Evolutionary conservation across 2,329 filamentous ascomycete species (phyloP), one percentile per base, ranked within the genome.

Genomic region (Drechslera avenae): DNA sequence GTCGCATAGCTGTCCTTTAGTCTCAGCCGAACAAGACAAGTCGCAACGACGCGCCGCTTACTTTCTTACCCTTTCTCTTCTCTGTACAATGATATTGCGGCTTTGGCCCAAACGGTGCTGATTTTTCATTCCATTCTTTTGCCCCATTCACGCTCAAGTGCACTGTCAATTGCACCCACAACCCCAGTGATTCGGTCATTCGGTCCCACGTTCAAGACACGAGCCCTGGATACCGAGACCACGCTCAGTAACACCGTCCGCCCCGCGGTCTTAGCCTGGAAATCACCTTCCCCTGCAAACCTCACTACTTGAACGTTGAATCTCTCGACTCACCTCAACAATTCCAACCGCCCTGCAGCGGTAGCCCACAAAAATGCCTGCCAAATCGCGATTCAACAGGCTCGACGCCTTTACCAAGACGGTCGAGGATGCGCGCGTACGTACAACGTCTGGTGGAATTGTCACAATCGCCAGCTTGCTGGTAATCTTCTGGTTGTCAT

Each of bases 331-430:
- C 28, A 45, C 17, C 41, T 32, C 19, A 39, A 14, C 26, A 33
- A 14, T 7, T 30, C 14, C 36, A 19, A 32, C 47, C 53, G 55
- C 53, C 50, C 37, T 43, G 43, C 53, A 46, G 55, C 35, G 55
- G 56, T 54, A 50, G 33, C 30, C 48, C 42, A 46, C 48, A 54
- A 54, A 66, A 44, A 97, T 97, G 94, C 81, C 92, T 61, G 79
- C 87, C 69, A 96, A 96, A 81, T 96, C 91, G 64, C 87, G 94
- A 75, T 97, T 99, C 73, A 96, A 90, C 53, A 88, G 88, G 84
- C 90, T 99, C 59, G 94, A 99, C 77, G 94, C 94, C 82, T 99
- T 99, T 75, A 96, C 93, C 43, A 99, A 99, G 79, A 99, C 94
- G 10, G 94, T 99, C 64, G 94, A 99, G 75, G 94, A 99, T 85